phyloP scores from a whole-genome alignment of 1,284 basidiomycete genomes.

The Ceratobasidium sp. region DNA sequence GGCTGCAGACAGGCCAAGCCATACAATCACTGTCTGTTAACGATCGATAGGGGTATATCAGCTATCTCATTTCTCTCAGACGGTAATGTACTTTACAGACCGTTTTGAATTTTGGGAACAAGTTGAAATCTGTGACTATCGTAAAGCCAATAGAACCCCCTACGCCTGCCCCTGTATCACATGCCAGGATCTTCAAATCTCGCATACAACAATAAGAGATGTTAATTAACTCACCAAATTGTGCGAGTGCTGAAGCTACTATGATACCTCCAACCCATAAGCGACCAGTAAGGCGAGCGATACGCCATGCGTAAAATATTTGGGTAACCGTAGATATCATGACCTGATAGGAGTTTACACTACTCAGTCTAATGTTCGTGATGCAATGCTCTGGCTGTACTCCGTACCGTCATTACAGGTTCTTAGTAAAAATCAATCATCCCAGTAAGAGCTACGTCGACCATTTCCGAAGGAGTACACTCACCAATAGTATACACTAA shows the following conservation, averaged over 20 bases:
- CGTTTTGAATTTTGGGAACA: conserved; percentile 18
- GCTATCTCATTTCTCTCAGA: background rate
- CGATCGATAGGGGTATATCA: background rate
- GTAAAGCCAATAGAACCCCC: conserved; percentile 11
- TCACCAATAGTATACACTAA: conserved; percentile 27
- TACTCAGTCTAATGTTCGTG: background rate
- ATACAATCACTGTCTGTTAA: conserved; percentile 4
- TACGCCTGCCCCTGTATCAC: background rate
- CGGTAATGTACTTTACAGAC: background rate
- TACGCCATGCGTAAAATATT: conserved; percentile 20
- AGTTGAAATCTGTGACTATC: conserved; percentile 14
- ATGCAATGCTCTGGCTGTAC: background rate
- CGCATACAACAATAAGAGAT: too few relatives aligned
- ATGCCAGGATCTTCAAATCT: background rate
- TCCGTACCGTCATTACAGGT: conserved; percentile 21
- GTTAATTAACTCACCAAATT: background rate
- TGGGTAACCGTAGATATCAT: conserved; percentile 18
- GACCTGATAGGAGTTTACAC: background rate
- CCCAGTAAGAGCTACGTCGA: background rate
- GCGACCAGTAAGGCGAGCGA: conserved; percentile 15
- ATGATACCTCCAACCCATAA: background rate
- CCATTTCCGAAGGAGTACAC: background rate
- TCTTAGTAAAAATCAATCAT: background rate
- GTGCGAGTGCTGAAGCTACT: background rate
- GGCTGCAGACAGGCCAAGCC: background rate